Percentiles rank a stretch among this genome's conserved stretches.
These are phyloP conservation scores for Anthracocystis walkeri DNA, from an alignment of 1,284 basidiomycete species.

Conservation along the genomic window DNA sequence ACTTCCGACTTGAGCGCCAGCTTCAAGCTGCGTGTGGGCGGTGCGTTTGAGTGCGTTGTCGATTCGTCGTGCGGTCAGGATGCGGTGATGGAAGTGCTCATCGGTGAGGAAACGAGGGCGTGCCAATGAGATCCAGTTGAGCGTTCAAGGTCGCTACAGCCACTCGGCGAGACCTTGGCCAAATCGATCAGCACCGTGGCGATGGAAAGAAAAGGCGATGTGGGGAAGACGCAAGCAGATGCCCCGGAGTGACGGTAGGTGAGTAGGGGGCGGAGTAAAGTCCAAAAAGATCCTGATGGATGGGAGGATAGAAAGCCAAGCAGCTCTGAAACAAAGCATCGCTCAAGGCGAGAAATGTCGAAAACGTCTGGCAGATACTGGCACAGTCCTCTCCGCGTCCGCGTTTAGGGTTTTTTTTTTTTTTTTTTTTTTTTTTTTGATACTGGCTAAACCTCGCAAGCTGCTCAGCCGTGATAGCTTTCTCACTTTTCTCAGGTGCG, in stretches of 20 bases:
- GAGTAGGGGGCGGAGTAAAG: no score
- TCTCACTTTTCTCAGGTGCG: no score
- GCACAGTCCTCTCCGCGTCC: neutral
- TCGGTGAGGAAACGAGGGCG: neutral
- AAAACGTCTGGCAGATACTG: no score
- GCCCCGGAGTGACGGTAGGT: no score
- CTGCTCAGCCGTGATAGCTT: neutral
- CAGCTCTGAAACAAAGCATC: no score
- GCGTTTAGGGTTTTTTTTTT: neutral
- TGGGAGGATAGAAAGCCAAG: no score
- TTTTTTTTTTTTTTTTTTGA: neutral
- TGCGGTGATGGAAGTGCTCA: neutral
- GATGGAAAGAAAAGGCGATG: neutral
- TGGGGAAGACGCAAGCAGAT: neutral
- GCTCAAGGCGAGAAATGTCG: no score
- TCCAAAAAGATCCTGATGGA: no score
- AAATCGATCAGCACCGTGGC: neutral
- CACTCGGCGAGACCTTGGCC: neutral
- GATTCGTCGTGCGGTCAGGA: neutral
- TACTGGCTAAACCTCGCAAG: constrained; percentile 1
- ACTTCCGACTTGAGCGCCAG: neutral
- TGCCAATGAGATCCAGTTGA: neutral
- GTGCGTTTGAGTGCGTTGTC: neutral
- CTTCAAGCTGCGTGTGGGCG: neutral
- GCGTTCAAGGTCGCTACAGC: neutral